Evolutionary conservation across 1,284 basidiomycete genomes (phyloP).

Genomic region (Neolentinus lepideus): DNA sequence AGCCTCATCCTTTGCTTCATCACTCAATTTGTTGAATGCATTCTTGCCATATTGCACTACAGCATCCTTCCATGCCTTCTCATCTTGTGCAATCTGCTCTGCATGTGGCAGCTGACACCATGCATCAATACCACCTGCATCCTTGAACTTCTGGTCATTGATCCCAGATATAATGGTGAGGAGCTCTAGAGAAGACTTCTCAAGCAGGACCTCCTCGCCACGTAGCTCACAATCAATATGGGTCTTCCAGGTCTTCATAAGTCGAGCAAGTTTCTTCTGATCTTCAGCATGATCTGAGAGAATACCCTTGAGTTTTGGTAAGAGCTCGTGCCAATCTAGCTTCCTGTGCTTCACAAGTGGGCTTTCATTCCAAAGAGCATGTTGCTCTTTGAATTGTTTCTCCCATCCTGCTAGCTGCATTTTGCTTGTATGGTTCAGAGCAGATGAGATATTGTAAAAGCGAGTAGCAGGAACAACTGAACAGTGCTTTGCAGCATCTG

Average conservation of each 20-base stretch:
- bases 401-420: neutral
- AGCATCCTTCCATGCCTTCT: neutral
- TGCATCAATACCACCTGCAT: neutral
- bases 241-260: slow-evolving; percentile 11
- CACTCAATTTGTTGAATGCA: neutral
- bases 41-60: neutral
- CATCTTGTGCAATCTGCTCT: neutral
- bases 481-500: neutral
- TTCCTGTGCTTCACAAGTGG: neutral
- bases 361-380: neutral
- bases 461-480: neutral
- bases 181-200: neutral
- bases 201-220: slow-evolving; percentile 11
- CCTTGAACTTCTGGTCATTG: neutral
- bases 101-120: neutral
- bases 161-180: neutral
- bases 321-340: neutral
- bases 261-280: slow-evolving; percentile 10
- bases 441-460: neutral
- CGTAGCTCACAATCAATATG: slow-evolving; percentile 2
- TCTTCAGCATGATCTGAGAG: slow-evolving; percentile 12
- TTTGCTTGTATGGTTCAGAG: neutral
- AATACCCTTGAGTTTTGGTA: slow-evolving; percentile 9
- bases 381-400: neutral
- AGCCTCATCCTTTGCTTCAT: slow-evolving; percentile 5